phyloP scores from a whole-genome alignment of 1,284 basidiomycete genomes.

The Lignosus rhinocerotis region DNA sequence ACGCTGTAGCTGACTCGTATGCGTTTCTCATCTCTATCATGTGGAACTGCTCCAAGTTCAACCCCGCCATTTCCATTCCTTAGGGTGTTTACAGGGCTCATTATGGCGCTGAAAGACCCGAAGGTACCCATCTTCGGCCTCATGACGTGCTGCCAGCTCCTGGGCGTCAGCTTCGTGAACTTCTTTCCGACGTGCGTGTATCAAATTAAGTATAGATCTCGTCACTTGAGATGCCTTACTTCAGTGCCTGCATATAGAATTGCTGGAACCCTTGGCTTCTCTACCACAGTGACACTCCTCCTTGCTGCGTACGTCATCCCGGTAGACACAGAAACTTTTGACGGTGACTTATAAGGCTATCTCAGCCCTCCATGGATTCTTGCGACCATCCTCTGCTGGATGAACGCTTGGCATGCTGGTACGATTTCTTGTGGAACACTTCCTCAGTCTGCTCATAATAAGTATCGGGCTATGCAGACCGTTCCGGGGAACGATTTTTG shows the following conservation, averaged over 20 bases:
- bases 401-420: conserved; percentile 71
- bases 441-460: neutral
- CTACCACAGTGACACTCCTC: conserved; percentile 57
- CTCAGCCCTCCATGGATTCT: conserved; percentile 66
- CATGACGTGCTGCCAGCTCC: conserved; percentile 49
- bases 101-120: conserved; percentile 60
- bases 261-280: conserved; percentile 66
- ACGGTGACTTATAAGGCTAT: neutral
- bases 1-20: conserved; percentile 54
- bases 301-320: conserved; percentile 55
- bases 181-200: conserved; percentile 71
- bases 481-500: conserved; percentile 67
- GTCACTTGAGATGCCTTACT: neutral
- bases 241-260: conserved; percentile 39
- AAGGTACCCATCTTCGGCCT: conserved; percentile 63
- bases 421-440: conserved; percentile 7
- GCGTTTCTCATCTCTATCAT: conserved; percentile 18
- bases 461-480: conserved; percentile 37
- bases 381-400: conserved; percentile 52
- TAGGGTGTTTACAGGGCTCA: conserved; percentile 55
- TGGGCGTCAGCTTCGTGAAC: conserved; percentile 71
- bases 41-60: neutral
- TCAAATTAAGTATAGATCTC: neutral
- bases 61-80: neutral
- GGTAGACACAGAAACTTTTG: neutral